Evolutionary conservation across 2,329 filamentous ascomycete species (phyloP).

Genomic region (Raffaelea arxii): DNA sequence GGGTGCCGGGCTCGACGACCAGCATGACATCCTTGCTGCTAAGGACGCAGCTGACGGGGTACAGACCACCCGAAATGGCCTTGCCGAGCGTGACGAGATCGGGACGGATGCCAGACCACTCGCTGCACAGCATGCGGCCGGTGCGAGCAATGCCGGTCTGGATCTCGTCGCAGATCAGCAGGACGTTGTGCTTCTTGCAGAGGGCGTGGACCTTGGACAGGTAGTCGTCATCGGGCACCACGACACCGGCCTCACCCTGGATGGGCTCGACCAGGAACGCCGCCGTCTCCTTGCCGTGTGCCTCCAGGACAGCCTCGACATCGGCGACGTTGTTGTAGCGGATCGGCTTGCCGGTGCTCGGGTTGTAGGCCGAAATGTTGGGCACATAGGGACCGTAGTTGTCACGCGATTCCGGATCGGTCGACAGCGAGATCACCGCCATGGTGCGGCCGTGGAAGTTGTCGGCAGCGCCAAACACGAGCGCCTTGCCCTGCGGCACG

Average conservation of each 20-base stretch:
- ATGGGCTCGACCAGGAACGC: slow-evolving; percentile 84
- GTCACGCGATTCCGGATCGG: slow-evolving; percentile 87
- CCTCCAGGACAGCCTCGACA: slow-evolving; percentile 68
- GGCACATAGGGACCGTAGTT: slow-evolving; percentile 97
- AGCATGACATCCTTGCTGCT: slow-evolving; percentile 88
- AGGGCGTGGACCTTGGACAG: slow-evolving; percentile 69
- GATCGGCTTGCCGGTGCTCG: slow-evolving; percentile 67
- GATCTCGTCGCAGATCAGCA: slow-evolving; percentile 97
- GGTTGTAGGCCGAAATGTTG: slow-evolving; percentile 68
- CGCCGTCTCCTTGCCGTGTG: slow-evolving; percentile 74
- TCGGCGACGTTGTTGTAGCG: slow-evolving; percentile 80
- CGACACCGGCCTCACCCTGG: slow-evolving; percentile 75
- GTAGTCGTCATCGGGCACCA: slow-evolving; percentile 88
- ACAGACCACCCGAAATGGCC: slow-evolving; percentile 96
- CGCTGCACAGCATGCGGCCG: slow-evolving; percentile 83
- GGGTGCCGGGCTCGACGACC: slow-evolving; percentile 89
- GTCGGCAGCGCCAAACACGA: slow-evolving; percentile 75
- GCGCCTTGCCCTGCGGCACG: slow-evolving; percentile 72
- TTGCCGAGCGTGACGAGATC: slow-evolving; percentile 93
- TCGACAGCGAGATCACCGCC: slow-evolving; percentile 89
- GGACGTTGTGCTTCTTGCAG: slow-evolving; percentile 90
- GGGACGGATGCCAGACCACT: slow-evolving; percentile 93
- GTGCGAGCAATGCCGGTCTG: slow-evolving; percentile 96
- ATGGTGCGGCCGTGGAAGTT: slow-evolving; percentile 98
- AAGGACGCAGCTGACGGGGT: slow-evolving; percentile 92